Evolutionary conservation across 495 filamentous ascomycete species (phyloP).

Genomic region (Sporormia fimetaria): DNA sequence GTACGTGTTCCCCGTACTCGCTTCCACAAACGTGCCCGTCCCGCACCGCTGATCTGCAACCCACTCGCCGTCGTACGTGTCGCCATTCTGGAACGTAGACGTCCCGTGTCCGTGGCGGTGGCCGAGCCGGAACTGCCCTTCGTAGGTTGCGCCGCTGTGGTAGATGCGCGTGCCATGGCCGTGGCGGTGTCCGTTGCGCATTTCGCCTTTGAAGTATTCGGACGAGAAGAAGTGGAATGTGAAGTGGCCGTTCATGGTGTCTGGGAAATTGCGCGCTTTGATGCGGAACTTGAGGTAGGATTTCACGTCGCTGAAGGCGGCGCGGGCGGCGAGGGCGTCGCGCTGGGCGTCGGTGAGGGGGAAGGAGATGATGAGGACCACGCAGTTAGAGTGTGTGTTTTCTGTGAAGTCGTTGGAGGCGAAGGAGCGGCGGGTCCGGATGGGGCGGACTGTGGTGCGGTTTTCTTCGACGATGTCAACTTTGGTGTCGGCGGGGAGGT

Average conservation of each 20-base stretch:
- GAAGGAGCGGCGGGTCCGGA: slow-evolving; percentile 21
- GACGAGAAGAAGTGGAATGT: slow-evolving; percentile 28
- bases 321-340: slow-evolving; percentile 15
- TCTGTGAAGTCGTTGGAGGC: slow-evolving; percentile 23
- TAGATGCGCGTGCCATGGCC: slow-evolving; percentile 42
- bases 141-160: slow-evolving; percentile 44
- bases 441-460: slow-evolving; percentile 11
- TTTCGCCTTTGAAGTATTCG: slow-evolving; percentile 29
- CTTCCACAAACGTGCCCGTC: slow-evolving; percentile 47
- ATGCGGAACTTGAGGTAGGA: slow-evolving; percentile 21
- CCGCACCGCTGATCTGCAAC: slow-evolving; percentile 46
- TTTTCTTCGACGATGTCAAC: slow-evolving; percentile 25
- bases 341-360: slow-evolving; percentile 20
- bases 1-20: slow-evolving; percentile 51
- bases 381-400: too few relatives aligned
- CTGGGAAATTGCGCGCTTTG: slow-evolving; percentile 24
- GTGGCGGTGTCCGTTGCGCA: slow-evolving; percentile 26
- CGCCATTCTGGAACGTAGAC: slow-evolving; percentile 50
- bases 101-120: slow-evolving; percentile 42
- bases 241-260: slow-evolving; percentile 19
- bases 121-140: slow-evolving; percentile 43
- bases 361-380: slow-evolving; percentile 22
- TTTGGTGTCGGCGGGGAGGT: slow-evolving; percentile 12
- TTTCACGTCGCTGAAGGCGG: slow-evolving; percentile 15
- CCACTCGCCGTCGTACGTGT: slow-evolving; percentile 53